Evolutionary conservation across 371 early-diverging fungal species (phyloP).

Genomic region (Apophysomyces trapeziformis): DNA sequence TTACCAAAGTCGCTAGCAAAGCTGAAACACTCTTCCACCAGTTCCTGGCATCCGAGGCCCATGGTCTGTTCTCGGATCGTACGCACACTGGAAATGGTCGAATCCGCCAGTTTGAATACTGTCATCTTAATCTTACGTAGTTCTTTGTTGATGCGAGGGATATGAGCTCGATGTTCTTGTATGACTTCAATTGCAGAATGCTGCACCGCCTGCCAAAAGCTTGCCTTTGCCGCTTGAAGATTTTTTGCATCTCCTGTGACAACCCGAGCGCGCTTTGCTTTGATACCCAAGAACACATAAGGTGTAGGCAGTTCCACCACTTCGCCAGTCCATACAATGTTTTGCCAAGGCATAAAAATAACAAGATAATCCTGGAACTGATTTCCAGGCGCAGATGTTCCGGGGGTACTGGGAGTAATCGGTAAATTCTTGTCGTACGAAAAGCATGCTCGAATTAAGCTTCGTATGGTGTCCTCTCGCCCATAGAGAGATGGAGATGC

Average conservation of each 20-base stretch:
- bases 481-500: conserved; percentile 53
- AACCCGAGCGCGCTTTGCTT: conserved; percentile 68
- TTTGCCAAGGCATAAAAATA: conserved; percentile 61
- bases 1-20: conserved; percentile 84
- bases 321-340: conserved; percentile 65
- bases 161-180: conserved; percentile 65
- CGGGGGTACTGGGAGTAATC: conserved; percentile 25
- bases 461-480: conserved; percentile 38
- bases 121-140: conserved; percentile 67
- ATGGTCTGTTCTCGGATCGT: conserved; percentile 60
- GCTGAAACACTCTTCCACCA: conserved; percentile 82
- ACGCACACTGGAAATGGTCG: conserved; percentile 58
- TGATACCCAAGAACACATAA: conserved; percentile 61
- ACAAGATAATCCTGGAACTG: conserved; percentile 55
- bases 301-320: conserved; percentile 48
- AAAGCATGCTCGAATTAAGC: conserved; percentile 43
- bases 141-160: conserved; percentile 61
- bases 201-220: conserved; percentile 56
- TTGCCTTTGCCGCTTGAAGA: conserved; percentile 51
- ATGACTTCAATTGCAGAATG: conserved; percentile 53
- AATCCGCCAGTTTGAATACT: conserved; percentile 61
- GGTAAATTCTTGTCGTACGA: conserved; percentile 32
- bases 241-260: conserved; percentile 60
- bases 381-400: conserved; percentile 10
- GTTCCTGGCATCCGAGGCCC: conserved; percentile 68